Evolutionary conservation across 768 basidiomycete species (phyloP).

Genomic region (Podaxis sp.): DNA sequence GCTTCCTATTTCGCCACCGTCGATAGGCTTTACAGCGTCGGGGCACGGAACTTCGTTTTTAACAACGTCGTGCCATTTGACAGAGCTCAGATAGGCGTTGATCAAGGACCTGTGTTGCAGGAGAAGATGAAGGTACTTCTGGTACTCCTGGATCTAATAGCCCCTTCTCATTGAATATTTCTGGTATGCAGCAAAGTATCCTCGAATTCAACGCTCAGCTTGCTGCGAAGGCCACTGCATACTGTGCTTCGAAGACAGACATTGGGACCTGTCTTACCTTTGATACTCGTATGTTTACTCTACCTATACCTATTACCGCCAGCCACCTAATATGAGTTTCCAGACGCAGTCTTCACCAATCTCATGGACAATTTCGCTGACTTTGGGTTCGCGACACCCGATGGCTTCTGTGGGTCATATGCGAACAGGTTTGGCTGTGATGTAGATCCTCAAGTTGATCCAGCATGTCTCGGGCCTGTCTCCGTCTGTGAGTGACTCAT

Average conservation of each 20-base stretch:
- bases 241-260: conserved; percentile 16
- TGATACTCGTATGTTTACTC: conserved; percentile 16
- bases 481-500: conserved; percentile 10
- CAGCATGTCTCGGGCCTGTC: conserved; percentile 19
- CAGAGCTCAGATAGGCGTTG: conserved; percentile 16
- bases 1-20: conserved; percentile 18
- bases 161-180: background rate
- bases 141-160: background rate
- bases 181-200: conserved; percentile 14
- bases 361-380: conserved; percentile 16
- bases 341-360: conserved; percentile 16
- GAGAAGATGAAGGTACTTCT: conserved; percentile 16
- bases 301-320: too few relatives aligned
- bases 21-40: conserved; percentile 17
- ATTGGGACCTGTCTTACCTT: conserved; percentile 16
- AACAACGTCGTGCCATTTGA: conserved; percentile 21
- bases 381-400: conserved; percentile 18
- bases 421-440: conserved; percentile 14
- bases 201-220: conserved; percentile 18
- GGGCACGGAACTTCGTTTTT: conserved; percentile 20
- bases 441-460: conserved; percentile 11
- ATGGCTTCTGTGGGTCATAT: conserved; percentile 16
- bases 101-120: conserved; percentile 14
- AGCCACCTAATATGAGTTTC: background rate
- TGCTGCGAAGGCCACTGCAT: conserved; percentile 12